Conservation (phyloP, 2,329 filamentous ascomycete genomes). For the Pseudocercospora cruenta region DNA sequence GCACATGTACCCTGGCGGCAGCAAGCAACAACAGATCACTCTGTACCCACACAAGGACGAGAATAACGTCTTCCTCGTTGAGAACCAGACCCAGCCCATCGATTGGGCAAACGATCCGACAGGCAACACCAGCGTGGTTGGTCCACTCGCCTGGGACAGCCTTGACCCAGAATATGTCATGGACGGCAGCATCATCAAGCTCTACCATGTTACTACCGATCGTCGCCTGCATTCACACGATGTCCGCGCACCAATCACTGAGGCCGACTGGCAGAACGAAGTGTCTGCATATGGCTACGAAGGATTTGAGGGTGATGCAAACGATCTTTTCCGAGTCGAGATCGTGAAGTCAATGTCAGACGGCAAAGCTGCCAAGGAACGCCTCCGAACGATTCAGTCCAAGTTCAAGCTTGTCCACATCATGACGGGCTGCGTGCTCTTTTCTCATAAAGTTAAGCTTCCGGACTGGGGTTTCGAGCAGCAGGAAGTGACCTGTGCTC, state of each 20-base stretch:
- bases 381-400: conserved; percentile 89
- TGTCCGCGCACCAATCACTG: conserved; percentile 80
- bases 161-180: conserved; percentile 70
- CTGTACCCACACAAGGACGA: conserved; percentile 99
- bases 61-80: conserved; percentile 91
- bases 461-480: conserved; percentile 98
- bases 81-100: conserved; percentile 92
- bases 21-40: conserved; percentile 98
- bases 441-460: conserved; percentile 98
- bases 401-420: conserved; percentile 95
- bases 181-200: conserved; percentile 77
- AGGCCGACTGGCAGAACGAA: conserved; percentile 65
- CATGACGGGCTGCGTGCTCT: conserved; percentile 95
- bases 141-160: conserved; percentile 81
- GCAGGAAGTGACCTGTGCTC: conserved; percentile 97
- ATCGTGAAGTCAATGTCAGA: conserved; percentile 90
- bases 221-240: conserved; percentile 96
- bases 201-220: conserved; percentile 83
- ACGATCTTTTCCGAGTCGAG: conserved; percentile 92
- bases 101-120: conserved; percentile 50
- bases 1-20: conserved; percentile 96
- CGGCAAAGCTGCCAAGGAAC: conserved; percentile 75
- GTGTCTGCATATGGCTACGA: conserved; percentile 92
- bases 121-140: conserved; percentile 72
- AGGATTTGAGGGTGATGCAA: conserved; percentile 94